These are phyloP conservation scores for Pyropia haitanensis DNA, from an alignment of 23 red algal genomes.

Conservation along the genomic window DNA sequence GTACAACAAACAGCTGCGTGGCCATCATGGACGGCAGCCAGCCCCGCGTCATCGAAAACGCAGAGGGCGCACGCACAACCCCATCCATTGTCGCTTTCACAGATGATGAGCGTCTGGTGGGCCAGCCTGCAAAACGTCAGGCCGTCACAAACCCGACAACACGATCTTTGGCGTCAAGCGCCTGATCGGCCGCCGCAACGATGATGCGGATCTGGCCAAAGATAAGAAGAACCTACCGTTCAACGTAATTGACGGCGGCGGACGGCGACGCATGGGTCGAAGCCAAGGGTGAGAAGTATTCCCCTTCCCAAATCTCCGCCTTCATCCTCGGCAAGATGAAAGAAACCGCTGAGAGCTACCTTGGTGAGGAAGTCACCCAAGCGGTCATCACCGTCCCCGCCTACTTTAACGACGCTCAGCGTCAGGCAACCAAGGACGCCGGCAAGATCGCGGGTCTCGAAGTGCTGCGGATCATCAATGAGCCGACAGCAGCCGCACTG, in stretches of 20 bases:
- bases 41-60: conserved; percentile 94
- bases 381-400: too few species aligned
- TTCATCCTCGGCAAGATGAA: too few species aligned
- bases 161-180: conserved; percentile 32
- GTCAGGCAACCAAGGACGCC: too few species aligned
- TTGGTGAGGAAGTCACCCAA: too few species aligned
- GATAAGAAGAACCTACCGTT: conserved; percentile 34
- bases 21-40: conserved; percentile 94
- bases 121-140: conserved; percentile 43
- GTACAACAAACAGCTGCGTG: conserved; percentile 97
- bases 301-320: conserved; percentile 26
- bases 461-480: too few species aligned
- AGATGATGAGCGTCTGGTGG: conserved; percentile 80
- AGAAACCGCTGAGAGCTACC: too few species aligned
- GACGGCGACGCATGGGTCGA: conserved; percentile 40
- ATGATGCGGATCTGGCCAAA: conserved; percentile 16
- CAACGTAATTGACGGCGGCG: conserved; percentile 12
- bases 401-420: too few species aligned
- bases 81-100: conserved; percentile 95
- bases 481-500: too few species aligned
- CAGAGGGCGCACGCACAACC: conserved; percentile 86
- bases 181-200: conserved; percentile 21
- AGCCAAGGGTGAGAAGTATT: conserved; percentile 30
- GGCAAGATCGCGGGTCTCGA: too few species aligned
- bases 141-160: conserved; percentile 42